Base-by-base conservation (phyloP, 2,329 filamentous ascomycete species). In the Fusarium napiforme region DNA sequence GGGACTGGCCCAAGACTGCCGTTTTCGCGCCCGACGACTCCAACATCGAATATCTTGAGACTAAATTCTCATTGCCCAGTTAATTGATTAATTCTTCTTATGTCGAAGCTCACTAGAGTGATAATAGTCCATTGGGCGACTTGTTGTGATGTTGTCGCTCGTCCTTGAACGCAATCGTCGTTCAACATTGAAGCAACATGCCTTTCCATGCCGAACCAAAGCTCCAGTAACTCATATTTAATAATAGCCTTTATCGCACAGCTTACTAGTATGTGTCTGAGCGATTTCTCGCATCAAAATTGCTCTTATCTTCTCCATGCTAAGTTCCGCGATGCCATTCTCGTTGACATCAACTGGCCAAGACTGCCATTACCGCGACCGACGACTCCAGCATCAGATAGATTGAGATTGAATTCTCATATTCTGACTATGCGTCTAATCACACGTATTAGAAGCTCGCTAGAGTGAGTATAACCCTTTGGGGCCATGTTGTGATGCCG, bases 21-120 rank as follows among this genome's bases (percentile, higher is more conserved):
- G 2, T 50, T 14, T 19, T 14, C 28, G 8, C 30, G 21, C 11
- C 1, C 16, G n/a, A 14, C 30, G 4, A 7, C 15, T 16, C 21
- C 30, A 19, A 18, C 30, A 23, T 50, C 6, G 5, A 16, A 15
- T 19, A 0, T 8, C 3, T 19, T 19, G 8, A 12, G 23, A 28
- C 7, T 4, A 36, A 8, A 16, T 9, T 2, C 1, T 21, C 2
- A 1, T 16, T 11, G 2, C 1, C 4, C 7, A 16, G 2, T 18
- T 4, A 1, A 21, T 2, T 8, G 2, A 12, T 18, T 9, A 16
- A 5, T 28, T 16, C 0, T 16, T 0, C 9, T 2, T 11, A 6
- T 26, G 0, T 1, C 1, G 16, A 8, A 3, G 23, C 49, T 53
- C 2, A 37, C 18, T 37, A 0, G 2, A 21, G 23, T 12, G 9